Conservation (phyloP, 257 asterid species). For the Capsicum pubescens region DNA sequence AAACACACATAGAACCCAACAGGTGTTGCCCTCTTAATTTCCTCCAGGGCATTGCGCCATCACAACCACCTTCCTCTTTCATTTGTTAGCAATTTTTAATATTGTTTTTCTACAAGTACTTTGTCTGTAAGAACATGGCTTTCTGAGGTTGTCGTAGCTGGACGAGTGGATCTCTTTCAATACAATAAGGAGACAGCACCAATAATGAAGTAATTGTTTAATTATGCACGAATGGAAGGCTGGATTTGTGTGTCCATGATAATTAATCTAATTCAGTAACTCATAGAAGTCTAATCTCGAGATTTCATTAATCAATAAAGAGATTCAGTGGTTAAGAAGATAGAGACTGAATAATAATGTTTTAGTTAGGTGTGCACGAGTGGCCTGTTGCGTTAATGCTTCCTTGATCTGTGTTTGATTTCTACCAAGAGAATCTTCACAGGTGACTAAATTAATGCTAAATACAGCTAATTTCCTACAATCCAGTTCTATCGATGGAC, state of each 20-base stretch:
- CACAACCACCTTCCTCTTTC: neutral
- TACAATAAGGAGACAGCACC: conserved; percentile 5
- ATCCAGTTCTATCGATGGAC: neutral
- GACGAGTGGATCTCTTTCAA: conserved; percentile 16
- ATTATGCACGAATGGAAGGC: no score
- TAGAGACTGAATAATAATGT: neutral
- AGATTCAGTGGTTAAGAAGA: neutral
- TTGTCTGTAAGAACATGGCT: neutral
- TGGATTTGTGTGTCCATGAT: neutral
- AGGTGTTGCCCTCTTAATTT: neutral
- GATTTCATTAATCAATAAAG: neutral
- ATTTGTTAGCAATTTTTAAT: neutral
- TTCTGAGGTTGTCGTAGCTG: conserved; percentile 8
- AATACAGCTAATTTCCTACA: neutral
- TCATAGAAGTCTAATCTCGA: neutral
- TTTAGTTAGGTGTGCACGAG: conserved; percentile 3
- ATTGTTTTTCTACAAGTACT: neutral
- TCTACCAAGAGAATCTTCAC: neutral
- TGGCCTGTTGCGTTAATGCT: neutral
- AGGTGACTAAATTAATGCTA: neutral
- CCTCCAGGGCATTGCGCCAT: neutral
- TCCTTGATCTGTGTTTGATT: neutral
- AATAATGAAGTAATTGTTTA: no score
- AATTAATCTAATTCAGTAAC: neutral
- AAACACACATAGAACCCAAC: no score